These are phyloP conservation scores for Pleurotus tuoliensis DNA, from an alignment of 768 basidiomycete species.

Conservation along the genomic window DNA sequence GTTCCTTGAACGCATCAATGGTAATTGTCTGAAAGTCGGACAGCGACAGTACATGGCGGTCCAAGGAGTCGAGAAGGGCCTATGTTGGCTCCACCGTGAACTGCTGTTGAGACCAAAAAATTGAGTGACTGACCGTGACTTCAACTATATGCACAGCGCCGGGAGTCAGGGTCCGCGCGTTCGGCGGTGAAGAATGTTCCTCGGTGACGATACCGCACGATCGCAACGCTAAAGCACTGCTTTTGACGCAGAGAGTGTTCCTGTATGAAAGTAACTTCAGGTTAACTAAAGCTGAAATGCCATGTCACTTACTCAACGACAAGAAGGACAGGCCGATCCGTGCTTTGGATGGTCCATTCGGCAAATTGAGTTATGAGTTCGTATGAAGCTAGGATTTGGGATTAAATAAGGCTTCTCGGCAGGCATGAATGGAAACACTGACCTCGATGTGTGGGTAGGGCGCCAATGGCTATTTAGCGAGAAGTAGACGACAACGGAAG, in stretches of 20 bases:
- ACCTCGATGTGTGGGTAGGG: constrained; percentile 20
- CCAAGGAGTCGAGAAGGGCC: constrained; percentile 37
- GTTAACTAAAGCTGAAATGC: neutral
- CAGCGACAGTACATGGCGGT: constrained; percentile 33
- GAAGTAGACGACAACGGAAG: constrained; percentile 2
- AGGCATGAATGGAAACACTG: neutral
- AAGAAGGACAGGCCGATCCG: neutral
- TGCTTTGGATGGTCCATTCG: neutral
- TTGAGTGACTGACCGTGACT: constrained; percentile 29
- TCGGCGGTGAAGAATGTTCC: constrained; percentile 20
- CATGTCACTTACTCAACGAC: constrained; percentile 1
- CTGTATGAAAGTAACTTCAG: constrained; percentile 15
- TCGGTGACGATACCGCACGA: constrained; percentile 18
- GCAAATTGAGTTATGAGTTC: neutral
- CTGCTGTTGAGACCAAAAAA: constrained; percentile 7
- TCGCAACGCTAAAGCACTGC: constrained; percentile 16
- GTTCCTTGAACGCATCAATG: constrained; percentile 37
- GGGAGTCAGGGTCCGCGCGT: constrained; percentile 20
- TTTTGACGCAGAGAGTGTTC: constrained; percentile 15
- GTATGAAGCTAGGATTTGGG: neutral
- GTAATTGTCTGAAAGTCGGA: constrained; percentile 42
- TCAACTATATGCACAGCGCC: constrained; percentile 35
- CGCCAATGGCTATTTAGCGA: constrained; percentile 26
- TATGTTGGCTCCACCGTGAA: constrained; percentile 13
- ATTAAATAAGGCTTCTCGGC: neutral